Evolutionary conservation across 2,329 filamentous ascomycete species (phyloP), one percentile per base, ranked within the genome.

Genomic region (Teratosphaeria viscida): DNA sequence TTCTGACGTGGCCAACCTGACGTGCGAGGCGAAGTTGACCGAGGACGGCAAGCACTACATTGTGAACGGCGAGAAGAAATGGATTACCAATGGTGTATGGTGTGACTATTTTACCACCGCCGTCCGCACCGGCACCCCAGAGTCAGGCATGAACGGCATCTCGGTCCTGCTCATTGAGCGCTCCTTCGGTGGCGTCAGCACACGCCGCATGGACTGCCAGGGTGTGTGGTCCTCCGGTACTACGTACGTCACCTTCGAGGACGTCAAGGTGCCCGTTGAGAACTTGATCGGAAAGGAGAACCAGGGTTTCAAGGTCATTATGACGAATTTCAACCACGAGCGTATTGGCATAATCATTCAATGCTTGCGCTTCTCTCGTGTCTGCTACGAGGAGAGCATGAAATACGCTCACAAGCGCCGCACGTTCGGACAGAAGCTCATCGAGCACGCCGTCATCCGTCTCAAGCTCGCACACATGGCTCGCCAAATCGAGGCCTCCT

Each of bases 321-420:
- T 97, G 92, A 96, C 90, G 74, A 96, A 96, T 82, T 96, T 96
- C 82, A 97, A 97, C 83, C 94, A 97, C 81, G 94, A 99, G 79
- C 90, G 94, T 64, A 92, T 99, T 68, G 94, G 94, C 63, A 97
- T 99, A 76, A 92, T 97, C 78, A 97, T 97, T 79, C 94, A 99
- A 78, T 95, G 87, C 71, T 76, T 96, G 65, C 91, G 94, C 71
- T 97, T 99, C 83, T 87, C 89, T 52, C 91, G 94, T 66, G 92
- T 97, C 66, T 96, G 92, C 82, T 96, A 90, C 80, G 92, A 97
- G 74, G 94, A 99, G 78, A 89, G 88, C 27, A 84, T 97, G 75
- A 95, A 95, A 76, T 99, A 96, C 78, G 92, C 91, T 63, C 89
- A 94, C 85, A 99, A 99, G 85, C 90, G 94, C 67, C 86, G 86